phyloP scores from a whole-genome alignment of 176 grass and related monocot genomes.

The Ananas comosus region DNA sequence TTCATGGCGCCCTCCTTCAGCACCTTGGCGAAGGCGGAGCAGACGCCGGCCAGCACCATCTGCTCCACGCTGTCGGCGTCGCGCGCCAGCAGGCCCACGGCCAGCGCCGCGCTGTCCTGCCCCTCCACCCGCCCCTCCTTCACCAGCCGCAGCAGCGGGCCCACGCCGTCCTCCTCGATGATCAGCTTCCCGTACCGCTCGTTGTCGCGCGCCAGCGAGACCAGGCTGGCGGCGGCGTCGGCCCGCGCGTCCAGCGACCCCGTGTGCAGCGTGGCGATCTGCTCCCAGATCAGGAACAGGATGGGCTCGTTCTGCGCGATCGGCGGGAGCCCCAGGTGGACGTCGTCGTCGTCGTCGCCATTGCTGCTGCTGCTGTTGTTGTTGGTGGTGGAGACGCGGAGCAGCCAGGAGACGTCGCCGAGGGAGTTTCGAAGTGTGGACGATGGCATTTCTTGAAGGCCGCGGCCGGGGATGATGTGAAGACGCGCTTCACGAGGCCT shows the following conservation, averaged over 20 bases:
- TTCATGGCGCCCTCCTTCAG: constrained; percentile 93
- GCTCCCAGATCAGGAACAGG: constrained; percentile 97
- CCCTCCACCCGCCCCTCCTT: constrained; percentile 73
- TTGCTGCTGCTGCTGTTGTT: constrained; percentile 25
- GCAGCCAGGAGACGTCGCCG: constrained; percentile 89
- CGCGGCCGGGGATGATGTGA: constrained; percentile 79
- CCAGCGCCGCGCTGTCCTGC: constrained; percentile 70
- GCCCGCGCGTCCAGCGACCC: constrained; percentile 69
- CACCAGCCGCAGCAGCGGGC: constrained; percentile 62
- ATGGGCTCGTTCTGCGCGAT: constrained; percentile 99
- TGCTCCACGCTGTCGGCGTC: constrained; percentile 84
- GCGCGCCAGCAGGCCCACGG: constrained; percentile 75
- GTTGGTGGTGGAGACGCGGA: constrained; percentile 65
- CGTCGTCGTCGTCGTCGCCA: constrained; percentile 60
- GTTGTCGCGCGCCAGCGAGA: constrained; percentile 81
- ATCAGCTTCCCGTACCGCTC: constrained; percentile 88
- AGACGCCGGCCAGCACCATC: constrained; percentile 69
- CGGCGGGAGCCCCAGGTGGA: constrained; percentile 74
- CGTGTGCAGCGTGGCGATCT: constrained; percentile 88
- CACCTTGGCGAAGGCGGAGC: constrained; percentile 71
- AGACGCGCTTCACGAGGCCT: constrained; percentile 69
- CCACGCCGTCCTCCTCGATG: constrained; percentile 88
- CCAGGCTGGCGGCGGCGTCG: constrained; percentile 86
- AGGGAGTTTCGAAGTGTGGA: constrained; percentile 80
- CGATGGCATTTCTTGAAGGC: constrained; percentile 96